phyloP scores from a whole-genome alignment of 768 basidiomycete species.

The Symmetrospora coprosmae region DNA sequence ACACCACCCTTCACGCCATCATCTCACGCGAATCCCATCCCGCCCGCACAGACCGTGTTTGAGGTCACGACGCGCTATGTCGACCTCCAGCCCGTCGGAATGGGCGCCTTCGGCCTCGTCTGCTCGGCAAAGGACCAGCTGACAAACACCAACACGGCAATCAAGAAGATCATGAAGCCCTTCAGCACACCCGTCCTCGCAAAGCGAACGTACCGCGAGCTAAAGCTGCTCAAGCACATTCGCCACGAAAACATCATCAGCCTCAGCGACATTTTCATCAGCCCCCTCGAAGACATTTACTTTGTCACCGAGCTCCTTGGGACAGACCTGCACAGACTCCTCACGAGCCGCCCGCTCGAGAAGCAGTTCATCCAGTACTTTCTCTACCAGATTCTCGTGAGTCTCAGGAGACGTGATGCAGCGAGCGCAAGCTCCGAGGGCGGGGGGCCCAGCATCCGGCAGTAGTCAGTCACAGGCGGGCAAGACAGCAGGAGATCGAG shows the following conservation, averaged over 20 bases:
- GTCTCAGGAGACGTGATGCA: too few relatives aligned
- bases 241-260: conserved; percentile 99
- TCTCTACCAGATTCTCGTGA: conserved; percentile 89
- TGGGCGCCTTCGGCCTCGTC: conserved; percentile 98
- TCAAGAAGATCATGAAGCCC: conserved; percentile 99
- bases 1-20: neutral
- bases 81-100: conserved; percentile 96
- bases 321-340: conserved; percentile 89
- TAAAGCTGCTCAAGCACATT: conserved; percentile 95
- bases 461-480: too few relatives aligned
- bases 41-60: conserved; percentile 57
- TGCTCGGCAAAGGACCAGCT: conserved; percentile 50
- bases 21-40: neutral
- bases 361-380: conserved; percentile 99
- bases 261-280: conserved; percentile 96
- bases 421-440: too few relatives aligned
- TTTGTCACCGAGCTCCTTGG: conserved; percentile 97
- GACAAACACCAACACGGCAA: conserved; percentile 81
- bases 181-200: conserved; percentile 91
- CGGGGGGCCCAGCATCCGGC: too few relatives aligned
- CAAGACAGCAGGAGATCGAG: too few relatives aligned
- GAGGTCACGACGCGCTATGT: conserved; percentile 78
- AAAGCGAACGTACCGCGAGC: conserved; percentile 92
- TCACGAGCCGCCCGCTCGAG: conserved; percentile 90
- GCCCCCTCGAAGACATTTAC: conserved; percentile 89